A percentile compares a stretch with the other conserved stretches of the same genome.
Evolutionary conservation across 768 basidiomycete species (phyloP).

Genomic region (Symmetrospora coprosmae): DNA sequence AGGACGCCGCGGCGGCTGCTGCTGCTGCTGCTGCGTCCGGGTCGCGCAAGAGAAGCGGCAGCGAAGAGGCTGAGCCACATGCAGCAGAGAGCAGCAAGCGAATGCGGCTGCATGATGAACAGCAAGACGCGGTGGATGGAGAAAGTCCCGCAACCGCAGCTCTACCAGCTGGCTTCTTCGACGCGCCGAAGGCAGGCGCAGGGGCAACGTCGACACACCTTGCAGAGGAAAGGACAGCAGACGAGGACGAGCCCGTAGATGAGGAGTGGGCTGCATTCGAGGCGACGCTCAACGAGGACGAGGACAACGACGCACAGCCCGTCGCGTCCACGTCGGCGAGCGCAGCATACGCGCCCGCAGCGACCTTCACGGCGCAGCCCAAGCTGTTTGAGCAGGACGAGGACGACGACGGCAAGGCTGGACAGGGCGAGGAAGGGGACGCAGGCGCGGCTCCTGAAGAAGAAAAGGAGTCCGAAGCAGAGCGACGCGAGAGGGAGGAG

Average conservation of each 20-base stretch:
- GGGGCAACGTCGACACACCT: neutral
- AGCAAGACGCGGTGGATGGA: neutral
- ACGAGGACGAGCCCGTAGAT: neutral
- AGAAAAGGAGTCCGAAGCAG: slow-evolving; percentile 6
- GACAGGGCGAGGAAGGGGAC: neutral
- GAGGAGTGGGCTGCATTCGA: slow-evolving; percentile 16
- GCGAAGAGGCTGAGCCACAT: slow-evolving; percentile 3
- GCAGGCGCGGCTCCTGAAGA: too few relatives aligned
- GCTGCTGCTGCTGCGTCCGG: neutral
- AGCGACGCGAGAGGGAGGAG: slow-evolving; percentile 2
- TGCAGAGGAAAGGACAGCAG: neutral
- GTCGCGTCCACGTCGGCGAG: slow-evolving; percentile 4
- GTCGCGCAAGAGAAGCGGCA: neutral
- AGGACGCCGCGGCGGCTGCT: neutral
- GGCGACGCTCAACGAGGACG: neutral
- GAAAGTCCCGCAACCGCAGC: neutral
- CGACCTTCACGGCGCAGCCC: slow-evolving; percentile 10
- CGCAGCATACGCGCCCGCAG: neutral
- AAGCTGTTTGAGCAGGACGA: neutral
- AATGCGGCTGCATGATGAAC: neutral
- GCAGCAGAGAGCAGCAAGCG: neutral
- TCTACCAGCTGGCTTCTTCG: slow-evolving; percentile 16
- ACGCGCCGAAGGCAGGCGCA: neutral
- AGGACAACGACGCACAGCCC: slow-evolving; percentile 4
- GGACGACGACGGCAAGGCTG: neutral